phyloP scores from a whole-genome alignment of 2,329 filamentous ascomycete species.

The Scolecobasidium constrictum region DNA sequence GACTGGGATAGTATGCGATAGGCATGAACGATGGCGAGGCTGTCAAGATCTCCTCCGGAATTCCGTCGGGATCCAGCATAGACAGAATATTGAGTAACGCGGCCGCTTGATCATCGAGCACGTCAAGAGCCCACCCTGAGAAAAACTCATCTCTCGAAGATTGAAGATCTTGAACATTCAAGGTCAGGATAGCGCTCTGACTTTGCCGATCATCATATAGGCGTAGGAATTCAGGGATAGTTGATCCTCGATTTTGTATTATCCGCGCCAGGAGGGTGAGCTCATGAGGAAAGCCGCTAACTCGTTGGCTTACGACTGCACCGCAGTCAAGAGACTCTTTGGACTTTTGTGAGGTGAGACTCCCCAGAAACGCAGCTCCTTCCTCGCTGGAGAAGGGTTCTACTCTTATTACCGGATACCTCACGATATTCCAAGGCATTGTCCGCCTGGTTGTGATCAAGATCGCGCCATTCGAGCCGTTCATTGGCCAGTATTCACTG shows the following conservation, averaged over 20 bases:
- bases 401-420: constrained; percentile 3
- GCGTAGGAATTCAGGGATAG: constrained; percentile 2
- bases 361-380: background rate
- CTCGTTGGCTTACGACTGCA: background rate
- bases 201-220: constrained; percentile 2
- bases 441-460: constrained; percentile 5
- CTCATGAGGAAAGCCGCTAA: constrained; percentile 1
- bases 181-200: background rate
- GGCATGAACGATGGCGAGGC: background rate
- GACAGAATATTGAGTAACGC: constrained; percentile 12
- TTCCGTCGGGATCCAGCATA: constrained; percentile 13
- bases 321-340: background rate
- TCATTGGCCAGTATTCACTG: constrained; percentile 6
- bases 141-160: background rate
- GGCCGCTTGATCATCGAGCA: constrained; percentile 6
- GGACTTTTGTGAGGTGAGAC: background rate
- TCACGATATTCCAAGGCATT: constrained; percentile 2
- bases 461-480: background rate
- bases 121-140: constrained; percentile 10
- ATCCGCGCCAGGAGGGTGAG: constrained; percentile 1
- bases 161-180: background rate
- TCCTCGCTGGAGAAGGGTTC: constrained; percentile 7
- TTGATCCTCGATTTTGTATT: background rate
- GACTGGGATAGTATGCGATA: constrained; percentile 7
- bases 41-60: constrained; percentile 10